Evolutionary conservation across 257 asterid genomes (phyloP).

Genomic region (Striga asiatica): DNA sequence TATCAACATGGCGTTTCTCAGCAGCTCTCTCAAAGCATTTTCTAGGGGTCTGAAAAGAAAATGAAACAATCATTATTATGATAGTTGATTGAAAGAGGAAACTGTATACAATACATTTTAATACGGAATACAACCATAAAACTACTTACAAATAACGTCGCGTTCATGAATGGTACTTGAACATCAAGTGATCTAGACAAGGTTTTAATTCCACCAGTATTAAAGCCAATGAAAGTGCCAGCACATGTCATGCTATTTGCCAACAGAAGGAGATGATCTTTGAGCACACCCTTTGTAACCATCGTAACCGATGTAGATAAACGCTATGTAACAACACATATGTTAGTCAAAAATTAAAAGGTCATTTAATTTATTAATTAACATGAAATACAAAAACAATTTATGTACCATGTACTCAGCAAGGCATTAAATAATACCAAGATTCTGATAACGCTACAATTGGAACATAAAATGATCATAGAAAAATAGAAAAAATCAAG

Average conservation of each 20-base stretch:
- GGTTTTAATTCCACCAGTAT: conserved; percentile 82
- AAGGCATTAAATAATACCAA: conserved; percentile 1
- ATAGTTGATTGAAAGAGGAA: conserved; percentile 10
- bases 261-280: conserved; percentile 84
- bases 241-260: conserved; percentile 94
- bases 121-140: conserved; percentile 4
- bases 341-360: not conserved
- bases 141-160: conserved; percentile 74
- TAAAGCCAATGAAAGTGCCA: conserved; percentile 86
- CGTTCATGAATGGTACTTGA: conserved; percentile 87
- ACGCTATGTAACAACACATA: conserved; percentile 45
- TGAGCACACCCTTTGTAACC: conserved; percentile 97
- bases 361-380: not conserved
- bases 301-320: conserved; percentile 82
- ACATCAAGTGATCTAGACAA: conserved; percentile 62
- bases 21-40: conserved; percentile 95
- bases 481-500: not conserved
- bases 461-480: conserved; percentile 7
- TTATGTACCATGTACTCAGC: conserved; percentile 1
- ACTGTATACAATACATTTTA: not conserved
- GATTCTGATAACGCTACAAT: not conserved
- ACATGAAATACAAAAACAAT: not conserved
- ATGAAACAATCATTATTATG: not conserved
- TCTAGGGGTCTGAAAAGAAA: conserved; percentile 65
- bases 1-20: conserved; percentile 83